Conservation (phyloP, 768 basidiomycete species). For the Floccularia luteovirens region DNA sequence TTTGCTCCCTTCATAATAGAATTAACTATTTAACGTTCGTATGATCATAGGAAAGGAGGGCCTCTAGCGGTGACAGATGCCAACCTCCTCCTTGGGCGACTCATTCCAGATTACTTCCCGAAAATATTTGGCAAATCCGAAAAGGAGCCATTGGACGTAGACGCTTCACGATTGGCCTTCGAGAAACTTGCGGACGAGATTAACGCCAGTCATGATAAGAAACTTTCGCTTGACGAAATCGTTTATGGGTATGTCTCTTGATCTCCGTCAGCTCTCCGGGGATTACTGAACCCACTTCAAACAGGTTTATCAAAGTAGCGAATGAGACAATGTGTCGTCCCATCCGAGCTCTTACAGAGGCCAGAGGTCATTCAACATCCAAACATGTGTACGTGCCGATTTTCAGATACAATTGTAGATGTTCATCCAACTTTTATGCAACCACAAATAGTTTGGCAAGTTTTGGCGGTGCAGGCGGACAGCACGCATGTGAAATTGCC, state of each 20-base stretch:
- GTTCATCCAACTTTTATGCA: too few relatives aligned
- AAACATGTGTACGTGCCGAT: constrained; percentile 51
- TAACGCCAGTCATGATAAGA: constrained; percentile 52
- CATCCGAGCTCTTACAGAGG: constrained; percentile 87
- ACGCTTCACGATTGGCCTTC: constrained; percentile 63
- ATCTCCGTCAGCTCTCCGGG: background rate
- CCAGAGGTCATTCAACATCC: constrained; percentile 75
- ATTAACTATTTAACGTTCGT: constrained; percentile 3
- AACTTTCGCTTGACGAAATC: constrained; percentile 72
- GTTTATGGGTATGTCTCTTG: constrained; percentile 64
- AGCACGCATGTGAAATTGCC: constrained; percentile 92
- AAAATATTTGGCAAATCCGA: constrained; percentile 92
- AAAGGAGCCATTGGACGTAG: constrained; percentile 73
- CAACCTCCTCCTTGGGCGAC: constrained; percentile 81
- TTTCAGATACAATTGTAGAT: too few relatives aligned
- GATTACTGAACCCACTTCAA: background rate
- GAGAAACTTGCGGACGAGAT: constrained; percentile 63
- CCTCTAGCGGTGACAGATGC: constrained; percentile 91
- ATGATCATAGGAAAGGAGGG: constrained; percentile 75
- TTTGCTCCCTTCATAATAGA: background rate
- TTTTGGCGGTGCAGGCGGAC: constrained; percentile 88
- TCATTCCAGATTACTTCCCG: constrained; percentile 88
- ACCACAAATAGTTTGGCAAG: constrained; percentile 53
- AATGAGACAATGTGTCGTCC: constrained; percentile 97
- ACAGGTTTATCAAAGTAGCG: constrained; percentile 88